Percentiles rank a stretch among this genome's conserved stretches.
Evolutionary conservation across 2,329 filamentous ascomycete species (phyloP).

Genomic region (Verticillium dahliae): DNA sequence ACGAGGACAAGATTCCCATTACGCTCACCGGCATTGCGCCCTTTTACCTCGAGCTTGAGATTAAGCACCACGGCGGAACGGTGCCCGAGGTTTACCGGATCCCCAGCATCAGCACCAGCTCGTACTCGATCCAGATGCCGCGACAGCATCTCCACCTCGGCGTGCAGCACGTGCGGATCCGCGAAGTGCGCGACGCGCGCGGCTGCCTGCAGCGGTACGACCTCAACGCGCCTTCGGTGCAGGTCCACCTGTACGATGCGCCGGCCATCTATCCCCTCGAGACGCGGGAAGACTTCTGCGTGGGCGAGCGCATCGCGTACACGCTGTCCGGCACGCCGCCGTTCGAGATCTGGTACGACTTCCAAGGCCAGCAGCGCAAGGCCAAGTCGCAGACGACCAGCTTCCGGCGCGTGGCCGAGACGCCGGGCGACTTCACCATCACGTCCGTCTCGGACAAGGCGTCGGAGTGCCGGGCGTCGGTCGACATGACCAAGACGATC

Average conservation of each 20-base stretch:
- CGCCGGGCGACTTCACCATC: conserved; percentile 81
- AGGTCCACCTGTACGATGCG: conserved; percentile 88
- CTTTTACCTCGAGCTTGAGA: conserved; percentile 85
- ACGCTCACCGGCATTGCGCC: conserved; percentile 76
- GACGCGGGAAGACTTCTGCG: conserved; percentile 80
- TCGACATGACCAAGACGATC: conserved; percentile 74
- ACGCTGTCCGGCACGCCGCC: conserved; percentile 85
- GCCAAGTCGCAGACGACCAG: conserved; percentile 73
- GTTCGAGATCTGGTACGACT: conserved; percentile 89
- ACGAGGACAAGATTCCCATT: conserved; percentile 84
- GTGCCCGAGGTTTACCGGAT: conserved; percentile 77
- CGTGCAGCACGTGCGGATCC: conserved; percentile 82
- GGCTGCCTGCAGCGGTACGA: conserved; percentile 80
- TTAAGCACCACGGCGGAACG: conserved; percentile 81
- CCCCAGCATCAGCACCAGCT: conserved; percentile 67
- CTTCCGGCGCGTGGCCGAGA: conserved; percentile 90
- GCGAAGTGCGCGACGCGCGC: conserved; percentile 79
- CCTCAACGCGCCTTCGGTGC: conserved; percentile 65
- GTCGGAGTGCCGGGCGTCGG: conserved; percentile 76
- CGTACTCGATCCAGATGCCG: conserved; percentile 77
- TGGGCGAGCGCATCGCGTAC: conserved; percentile 90
- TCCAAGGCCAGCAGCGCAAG: conserved; percentile 71
- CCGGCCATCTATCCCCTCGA: conserved; percentile 87
- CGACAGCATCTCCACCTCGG: conserved; percentile 79
- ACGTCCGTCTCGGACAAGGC: conserved; percentile 82